A percentile compares a stretch with the other conserved stretches of the same genome.
Evolutionary conservation across 1,284 basidiomycete species (phyloP).

Genomic region (Ganoderma sp.): DNA sequence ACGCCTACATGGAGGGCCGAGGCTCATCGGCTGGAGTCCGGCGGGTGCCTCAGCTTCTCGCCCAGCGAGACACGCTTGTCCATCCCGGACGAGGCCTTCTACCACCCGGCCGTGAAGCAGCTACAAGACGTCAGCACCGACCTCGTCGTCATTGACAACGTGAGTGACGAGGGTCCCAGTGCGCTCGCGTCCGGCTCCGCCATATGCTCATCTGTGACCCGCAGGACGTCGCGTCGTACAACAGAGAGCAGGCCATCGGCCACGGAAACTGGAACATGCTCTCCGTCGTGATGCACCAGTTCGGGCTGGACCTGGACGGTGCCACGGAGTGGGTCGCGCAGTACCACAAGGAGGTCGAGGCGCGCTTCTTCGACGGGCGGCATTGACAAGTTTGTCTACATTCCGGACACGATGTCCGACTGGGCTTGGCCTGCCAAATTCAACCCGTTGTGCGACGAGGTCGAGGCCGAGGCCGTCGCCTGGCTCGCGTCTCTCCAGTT

Average conservation of each 20-base stretch:
- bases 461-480: not conserved
- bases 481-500: not conserved
- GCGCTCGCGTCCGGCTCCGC: no score
- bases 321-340: constrained; percentile 42
- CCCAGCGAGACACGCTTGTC: not conserved
- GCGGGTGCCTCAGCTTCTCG: no score
- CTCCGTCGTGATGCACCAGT: constrained; percentile 40
- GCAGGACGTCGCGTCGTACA: constrained; percentile 44
- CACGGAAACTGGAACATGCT: constrained; percentile 45
- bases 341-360: constrained; percentile 37
- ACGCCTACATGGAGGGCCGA: not conserved
- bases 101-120: not conserved
- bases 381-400: no score
- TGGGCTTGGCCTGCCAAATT: not conserved
- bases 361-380: constrained; percentile 38
- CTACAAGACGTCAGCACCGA: not conserved
- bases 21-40: not conserved
- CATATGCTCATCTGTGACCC: not conserved
- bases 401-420: not conserved
- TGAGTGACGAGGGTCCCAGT: not conserved
- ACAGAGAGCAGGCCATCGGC: constrained; percentile 44
- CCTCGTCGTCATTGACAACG: constrained; percentile 3
- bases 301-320: constrained; percentile 37
- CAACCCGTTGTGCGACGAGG: not conserved
- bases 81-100: constrained; percentile 3